phyloP scores from a whole-genome alignment of 345 rosid genomes.

The Iberis pinnata region DNA sequence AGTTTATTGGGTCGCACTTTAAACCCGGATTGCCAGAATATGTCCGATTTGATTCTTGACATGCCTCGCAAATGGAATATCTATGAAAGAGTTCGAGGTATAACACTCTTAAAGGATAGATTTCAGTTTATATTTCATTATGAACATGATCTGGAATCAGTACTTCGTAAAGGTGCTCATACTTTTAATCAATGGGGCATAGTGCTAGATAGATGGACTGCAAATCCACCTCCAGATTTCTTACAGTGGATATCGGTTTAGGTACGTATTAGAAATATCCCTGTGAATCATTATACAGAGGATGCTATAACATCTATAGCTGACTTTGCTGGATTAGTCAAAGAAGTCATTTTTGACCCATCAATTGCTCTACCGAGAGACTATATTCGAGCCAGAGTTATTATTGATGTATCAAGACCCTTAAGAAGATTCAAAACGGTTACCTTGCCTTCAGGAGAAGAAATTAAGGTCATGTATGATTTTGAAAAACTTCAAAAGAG shows the following conservation, averaged over 20 bases:
- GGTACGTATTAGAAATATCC: not conserved
- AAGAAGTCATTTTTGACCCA: not conserved
- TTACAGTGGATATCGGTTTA: not conserved
- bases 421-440: not conserved
- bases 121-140: no score
- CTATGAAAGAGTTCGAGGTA: not conserved
- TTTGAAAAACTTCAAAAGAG: not conserved
- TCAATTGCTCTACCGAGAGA: accelerated
- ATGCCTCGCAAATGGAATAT: not conserved
- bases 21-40: not conserved
- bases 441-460: not conserved
- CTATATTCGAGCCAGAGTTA: not conserved
- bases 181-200: not conserved
- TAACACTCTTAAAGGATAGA: no score
- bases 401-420: not conserved
- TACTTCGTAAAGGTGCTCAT: not conserved
- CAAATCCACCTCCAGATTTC: not conserved
- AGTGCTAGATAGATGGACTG: not conserved
- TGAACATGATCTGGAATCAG: not conserved
- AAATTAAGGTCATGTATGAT: no score
- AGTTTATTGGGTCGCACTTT: not conserved
- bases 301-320: not conserved
- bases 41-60: not conserved
- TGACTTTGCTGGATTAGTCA: not conserved
- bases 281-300: not conserved